phyloP scores from a whole-genome alignment of 495 filamentous ascomycete genomes.

The Lindgomyces ingoldianus region DNA sequence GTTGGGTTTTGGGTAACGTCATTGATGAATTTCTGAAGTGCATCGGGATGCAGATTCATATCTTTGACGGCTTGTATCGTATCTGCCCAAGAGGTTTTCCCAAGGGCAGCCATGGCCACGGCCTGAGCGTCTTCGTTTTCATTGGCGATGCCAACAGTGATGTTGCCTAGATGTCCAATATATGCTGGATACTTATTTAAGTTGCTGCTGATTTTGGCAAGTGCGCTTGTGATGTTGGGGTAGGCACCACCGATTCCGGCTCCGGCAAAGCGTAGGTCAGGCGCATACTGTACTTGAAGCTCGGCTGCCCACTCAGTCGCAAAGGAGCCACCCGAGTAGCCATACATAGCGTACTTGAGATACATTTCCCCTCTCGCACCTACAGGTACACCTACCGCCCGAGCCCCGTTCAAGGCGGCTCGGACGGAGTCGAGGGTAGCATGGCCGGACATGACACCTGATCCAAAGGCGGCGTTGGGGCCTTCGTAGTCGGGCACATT shows the following conservation, averaged over 20 bases:
- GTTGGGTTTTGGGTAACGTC: neutral
- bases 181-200: neutral
- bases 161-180: neutral
- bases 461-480: slow-evolving; percentile 5
- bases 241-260: slow-evolving; percentile 7
- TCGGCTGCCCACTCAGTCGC: slow-evolving; percentile 17
- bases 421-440: slow-evolving; percentile 16
- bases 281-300: slow-evolving; percentile 11
- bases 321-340: slow-evolving; percentile 16
- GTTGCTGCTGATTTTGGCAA: neutral
- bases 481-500: slow-evolving; percentile 16
- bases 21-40: neutral
- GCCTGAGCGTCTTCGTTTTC: neutral
- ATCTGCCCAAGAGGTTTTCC: neutral
- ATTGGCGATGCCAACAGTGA: neutral
- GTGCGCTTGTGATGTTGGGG: neutral
- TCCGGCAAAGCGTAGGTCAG: neutral
- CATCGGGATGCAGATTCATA: neutral
- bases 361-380: neutral
- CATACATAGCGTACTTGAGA: slow-evolving; percentile 4
- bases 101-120: neutral
- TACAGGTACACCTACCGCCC: neutral
- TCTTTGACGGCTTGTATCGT: neutral
- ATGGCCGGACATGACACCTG: slow-evolving; percentile 8
- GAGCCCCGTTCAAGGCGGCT: neutral